A percentile compares a stretch with the other conserved stretches of the same genome.
These are phyloP conservation scores for Nidularia pulvinata DNA, from an alignment of 768 basidiomycete species.

Conservation along the genomic window DNA sequence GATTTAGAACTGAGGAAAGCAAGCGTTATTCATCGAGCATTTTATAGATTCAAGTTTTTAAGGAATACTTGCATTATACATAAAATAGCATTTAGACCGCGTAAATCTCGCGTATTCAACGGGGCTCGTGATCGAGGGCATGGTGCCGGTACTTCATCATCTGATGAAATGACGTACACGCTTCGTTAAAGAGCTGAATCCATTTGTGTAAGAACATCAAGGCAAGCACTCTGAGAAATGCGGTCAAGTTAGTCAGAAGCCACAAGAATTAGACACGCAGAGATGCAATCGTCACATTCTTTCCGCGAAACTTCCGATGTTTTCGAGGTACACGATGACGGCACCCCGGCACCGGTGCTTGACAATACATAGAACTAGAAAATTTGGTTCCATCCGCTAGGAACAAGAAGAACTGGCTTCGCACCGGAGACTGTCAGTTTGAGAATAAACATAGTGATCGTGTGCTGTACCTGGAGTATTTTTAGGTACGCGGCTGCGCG, in stretches of 20 bases:
- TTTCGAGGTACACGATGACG: neutral
- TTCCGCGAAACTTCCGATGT: neutral
- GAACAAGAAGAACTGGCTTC: too few relatives aligned
- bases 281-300: neutral
- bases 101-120: neutral
- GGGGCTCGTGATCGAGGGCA: neutral
- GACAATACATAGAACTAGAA: too few relatives aligned
- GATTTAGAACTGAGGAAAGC: neutral
- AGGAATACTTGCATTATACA: neutral
- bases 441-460: too few relatives aligned
- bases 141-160: neutral
- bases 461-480: too few relatives aligned
- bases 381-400: too few relatives aligned
- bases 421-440: too few relatives aligned
- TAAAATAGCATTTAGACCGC: neutral
- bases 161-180: neutral
- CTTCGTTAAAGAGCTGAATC: neutral
- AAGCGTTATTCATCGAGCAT: neutral
- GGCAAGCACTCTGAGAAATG: too few relatives aligned
- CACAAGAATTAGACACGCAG: too few relatives aligned
- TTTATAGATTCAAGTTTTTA: neutral
- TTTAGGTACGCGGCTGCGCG: too few relatives aligned
- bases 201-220: too few relatives aligned
- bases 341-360: too few relatives aligned
- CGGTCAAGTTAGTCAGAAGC: too few relatives aligned